A percentile compares a stretch with the other conserved stretches of the same genome.
These are phyloP conservation scores for Eragrostis nindensis DNA, from an alignment of 176 grass and related monocot species.

Conservation along the genomic window DNA sequence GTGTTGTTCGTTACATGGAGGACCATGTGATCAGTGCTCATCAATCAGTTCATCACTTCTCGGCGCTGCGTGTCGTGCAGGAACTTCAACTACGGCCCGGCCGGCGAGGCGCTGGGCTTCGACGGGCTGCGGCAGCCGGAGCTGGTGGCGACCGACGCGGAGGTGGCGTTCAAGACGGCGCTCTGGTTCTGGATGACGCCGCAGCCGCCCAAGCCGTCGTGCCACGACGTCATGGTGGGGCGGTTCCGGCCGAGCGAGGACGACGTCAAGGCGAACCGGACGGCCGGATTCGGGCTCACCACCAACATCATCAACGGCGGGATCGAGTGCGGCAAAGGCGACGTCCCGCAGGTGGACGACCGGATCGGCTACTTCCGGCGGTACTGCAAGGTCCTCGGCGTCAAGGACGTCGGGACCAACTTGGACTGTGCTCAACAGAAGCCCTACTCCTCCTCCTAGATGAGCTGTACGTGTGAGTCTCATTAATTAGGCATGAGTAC, in stretches of 20 bases:
- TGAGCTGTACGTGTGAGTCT: neutral
- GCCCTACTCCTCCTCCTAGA: slow-evolving; percentile 34
- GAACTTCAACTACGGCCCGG: slow-evolving; percentile 92
- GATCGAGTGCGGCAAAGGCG: slow-evolving; percentile 53
- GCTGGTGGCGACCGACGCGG: slow-evolving; percentile 37
- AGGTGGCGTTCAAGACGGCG: slow-evolving; percentile 63
- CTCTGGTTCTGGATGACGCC: slow-evolving; percentile 90
- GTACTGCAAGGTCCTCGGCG: slow-evolving; percentile 53
- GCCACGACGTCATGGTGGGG: slow-evolving; percentile 80
- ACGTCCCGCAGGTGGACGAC: slow-evolving; percentile 39
- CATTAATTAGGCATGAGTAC: neutral
- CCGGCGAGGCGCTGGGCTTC: slow-evolving; percentile 60
- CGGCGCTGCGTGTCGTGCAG: slow-evolving; percentile 33
- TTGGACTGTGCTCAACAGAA: slow-evolving; percentile 69
- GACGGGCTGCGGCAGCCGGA: slow-evolving; percentile 63
- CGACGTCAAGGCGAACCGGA: slow-evolving; percentile 52
- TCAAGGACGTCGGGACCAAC: slow-evolving; percentile 47
- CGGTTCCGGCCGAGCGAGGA: slow-evolving; percentile 34
- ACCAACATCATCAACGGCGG: slow-evolving; percentile 92
- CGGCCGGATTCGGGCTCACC: slow-evolving; percentile 63
- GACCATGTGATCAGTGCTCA: too few relatives aligned
- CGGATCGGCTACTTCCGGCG: slow-evolving; percentile 60
- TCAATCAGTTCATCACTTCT: too few relatives aligned
- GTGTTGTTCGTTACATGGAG: too few relatives aligned
- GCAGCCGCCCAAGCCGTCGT: slow-evolving; percentile 72